Base-by-base conservation (phyloP, 1,284 basidiomycete species). In the Melampsora americana region DNA sequence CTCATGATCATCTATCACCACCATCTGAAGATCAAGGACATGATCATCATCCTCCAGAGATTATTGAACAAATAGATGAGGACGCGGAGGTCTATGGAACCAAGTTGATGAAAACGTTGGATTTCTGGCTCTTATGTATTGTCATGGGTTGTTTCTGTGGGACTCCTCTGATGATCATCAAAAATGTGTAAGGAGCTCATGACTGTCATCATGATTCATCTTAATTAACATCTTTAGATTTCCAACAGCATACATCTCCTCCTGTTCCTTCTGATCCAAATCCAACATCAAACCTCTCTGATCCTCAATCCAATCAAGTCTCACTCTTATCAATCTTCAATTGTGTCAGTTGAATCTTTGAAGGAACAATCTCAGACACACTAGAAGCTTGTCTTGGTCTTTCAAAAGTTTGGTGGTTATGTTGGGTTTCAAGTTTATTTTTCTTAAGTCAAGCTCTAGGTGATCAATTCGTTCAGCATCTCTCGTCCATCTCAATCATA, bases 281-380 rank as follows among this genome's bases (percentile, higher is more conserved):
- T n/a, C n/a, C 62, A 16, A 12, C 39, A 12, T 12, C 46, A n/a
- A 32, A 18, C 5, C 46, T 73, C n/a, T 35, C 39, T 16, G 1
- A 28, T 7, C 59, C 46, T 39, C 71, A 73, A 73, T 42, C 62
- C 12, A 42, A 65, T 11, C 59, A 39, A n/a, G 71, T 73, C 1
- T 73, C 71, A 11, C 7, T 73, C 5, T 16, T 73, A n/a, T 73
- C 71, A 11, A 53, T 73, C 46, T 73, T 73, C 28, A 73, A 73
- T 28, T 73, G 71, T 66, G 6, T 42, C n/a, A 62, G 71, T 2
- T 5, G 71, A 32, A 35, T 73, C 18, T 73, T 73, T 42, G 71
- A 61, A 20, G 71, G 71, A 4, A 66, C 64, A 2, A 0, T 65
- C 16, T 66, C 71, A 30, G 71, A 73, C 50, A 32, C 23, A 35